Percentiles rank a stretch among this genome's conserved stretches.
Evolutionary conservation across 306 rosid species (phyloP).

Genomic region (Macrotyloma uniflorum): DNA sequence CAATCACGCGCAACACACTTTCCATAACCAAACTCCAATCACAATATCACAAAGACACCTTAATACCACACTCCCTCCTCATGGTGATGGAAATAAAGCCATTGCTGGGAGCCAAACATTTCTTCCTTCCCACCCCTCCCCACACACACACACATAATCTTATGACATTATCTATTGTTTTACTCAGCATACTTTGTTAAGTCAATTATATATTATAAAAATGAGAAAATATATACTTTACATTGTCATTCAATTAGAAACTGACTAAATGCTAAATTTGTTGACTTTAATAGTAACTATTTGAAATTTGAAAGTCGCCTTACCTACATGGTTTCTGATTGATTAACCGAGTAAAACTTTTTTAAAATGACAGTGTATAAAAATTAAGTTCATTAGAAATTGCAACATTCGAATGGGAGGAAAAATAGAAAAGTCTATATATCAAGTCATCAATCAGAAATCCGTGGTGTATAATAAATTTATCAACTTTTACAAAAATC

Average conservation of each 20-base stretch:
- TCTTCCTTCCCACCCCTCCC: background rate
- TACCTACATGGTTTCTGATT: background rate
- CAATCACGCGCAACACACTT: background rate
- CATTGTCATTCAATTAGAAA: background rate
- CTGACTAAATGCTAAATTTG: background rate
- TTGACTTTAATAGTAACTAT: background rate
- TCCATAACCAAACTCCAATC: background rate
- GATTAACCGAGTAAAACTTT: background rate
- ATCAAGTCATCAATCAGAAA: too few relatives aligned
- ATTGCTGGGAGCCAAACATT: constrained; percentile 4
- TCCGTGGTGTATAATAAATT: too few relatives aligned
- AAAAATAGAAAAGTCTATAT: too few relatives aligned
- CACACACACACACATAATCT: too few relatives aligned
- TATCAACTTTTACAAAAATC: background rate
- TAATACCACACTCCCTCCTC: background rate
- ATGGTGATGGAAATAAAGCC: constrained; percentile 15
- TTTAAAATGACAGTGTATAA: background rate
- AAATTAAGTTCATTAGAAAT: background rate
- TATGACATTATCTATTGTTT: constrained; percentile 20
- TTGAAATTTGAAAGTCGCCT: background rate
- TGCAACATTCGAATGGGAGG: background rate
- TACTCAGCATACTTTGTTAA: constrained; percentile 16
- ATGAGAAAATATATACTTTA: too few relatives aligned
- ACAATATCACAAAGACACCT: background rate
- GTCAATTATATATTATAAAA: background rate